Base-by-base conservation (phyloP, 1,284 basidiomycete species). In the Marasmius oreades region DNA sequence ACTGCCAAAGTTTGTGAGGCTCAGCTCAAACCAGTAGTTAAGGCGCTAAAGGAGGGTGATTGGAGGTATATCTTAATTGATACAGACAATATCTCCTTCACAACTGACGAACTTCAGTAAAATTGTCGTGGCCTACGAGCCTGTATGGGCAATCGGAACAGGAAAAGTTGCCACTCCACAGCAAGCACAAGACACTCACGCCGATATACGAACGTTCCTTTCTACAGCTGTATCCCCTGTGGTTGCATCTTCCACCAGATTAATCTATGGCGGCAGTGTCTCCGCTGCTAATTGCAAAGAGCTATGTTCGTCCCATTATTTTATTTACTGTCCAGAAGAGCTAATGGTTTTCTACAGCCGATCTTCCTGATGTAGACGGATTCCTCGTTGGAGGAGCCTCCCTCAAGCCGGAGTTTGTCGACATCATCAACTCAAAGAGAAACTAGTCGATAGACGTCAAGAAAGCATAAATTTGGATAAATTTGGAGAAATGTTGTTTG, bases 351-450 rank as follows among this genome's bases (percentile, higher is more conserved):
- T 59, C 44, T 39, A 22, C 12, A 95, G 92, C 85, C 48, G 71
- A 69, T 2, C 88, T 92, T 69, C 76, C 78, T 10, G 95, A 98
- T 72, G 90, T 99, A 57, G 95, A 98, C 72, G 96, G 96, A n/a
- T 98, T 98, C 89, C 86, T 99, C 62, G 97, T 99, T 37, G 97
- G 97, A 42, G 96, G 96, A 28, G 96, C 97, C 36, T 96, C 93
- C 42, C 82, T 99, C 73, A 99, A 99, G 79, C 95, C 96, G 59
- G 95, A 98, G 74, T 96, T 98, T 66, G 85, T 90, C 57, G 79
- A 98, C 61, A 98, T 98, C 70, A 85, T 95, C 81, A 96, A 96
- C 70, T 79, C 85, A 33, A 83, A 70, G 56, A 72, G 67, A 67
- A 51, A 52, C 31, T 63, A 51, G 16, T 8, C 11, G 39, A 60